phyloP scores from a whole-genome alignment of 768 basidiomycete species.

The Suillus placidus region DNA sequence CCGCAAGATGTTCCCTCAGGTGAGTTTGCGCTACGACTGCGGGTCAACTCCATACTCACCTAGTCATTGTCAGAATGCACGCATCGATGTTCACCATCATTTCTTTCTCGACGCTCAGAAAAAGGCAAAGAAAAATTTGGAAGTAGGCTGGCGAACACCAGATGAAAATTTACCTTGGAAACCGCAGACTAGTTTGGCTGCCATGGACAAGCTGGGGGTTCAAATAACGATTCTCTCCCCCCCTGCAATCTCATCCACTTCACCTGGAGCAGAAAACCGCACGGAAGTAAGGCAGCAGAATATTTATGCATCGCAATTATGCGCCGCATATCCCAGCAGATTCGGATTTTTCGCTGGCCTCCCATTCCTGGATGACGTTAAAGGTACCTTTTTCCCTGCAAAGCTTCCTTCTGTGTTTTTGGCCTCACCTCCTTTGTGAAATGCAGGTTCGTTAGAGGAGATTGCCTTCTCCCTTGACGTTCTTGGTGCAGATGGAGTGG shows the following conservation, averaged over 20 bases:
- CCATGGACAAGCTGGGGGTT: slow-evolving; percentile 63
- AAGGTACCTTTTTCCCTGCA: slow-evolving; percentile 43
- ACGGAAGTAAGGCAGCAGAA: slow-evolving; percentile 50
- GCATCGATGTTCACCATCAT: slow-evolving; percentile 78
- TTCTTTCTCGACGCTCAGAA: slow-evolving; percentile 59
- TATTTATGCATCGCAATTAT: slow-evolving; percentile 47
- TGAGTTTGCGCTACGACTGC: background rate
- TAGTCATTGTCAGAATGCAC: slow-evolving; percentile 12
- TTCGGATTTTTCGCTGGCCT: slow-evolving; percentile 75
- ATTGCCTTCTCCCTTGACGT: slow-evolving; percentile 63
- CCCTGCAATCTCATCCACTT: slow-evolving; percentile 53
- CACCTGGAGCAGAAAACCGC: slow-evolving; percentile 43
- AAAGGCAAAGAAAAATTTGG: slow-evolving; percentile 47
- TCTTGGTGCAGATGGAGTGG: slow-evolving; percentile 64
- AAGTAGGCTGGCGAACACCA: slow-evolving; percentile 65
- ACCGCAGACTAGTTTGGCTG: slow-evolving; percentile 55
- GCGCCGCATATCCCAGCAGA: slow-evolving; percentile 49
- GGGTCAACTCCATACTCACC: background rate
- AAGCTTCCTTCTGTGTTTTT: slow-evolving; percentile 3
- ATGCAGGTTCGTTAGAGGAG: slow-evolving; percentile 58
- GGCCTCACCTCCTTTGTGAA: slow-evolving; percentile 14
- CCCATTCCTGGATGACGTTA: slow-evolving; percentile 61
- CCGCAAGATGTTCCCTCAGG: background rate
- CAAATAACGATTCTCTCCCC: slow-evolving; percentile 68
- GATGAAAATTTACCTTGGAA: slow-evolving; percentile 68